Conservation (phyloP, 805 yeast species). For the Ogataea minuta region DNA sequence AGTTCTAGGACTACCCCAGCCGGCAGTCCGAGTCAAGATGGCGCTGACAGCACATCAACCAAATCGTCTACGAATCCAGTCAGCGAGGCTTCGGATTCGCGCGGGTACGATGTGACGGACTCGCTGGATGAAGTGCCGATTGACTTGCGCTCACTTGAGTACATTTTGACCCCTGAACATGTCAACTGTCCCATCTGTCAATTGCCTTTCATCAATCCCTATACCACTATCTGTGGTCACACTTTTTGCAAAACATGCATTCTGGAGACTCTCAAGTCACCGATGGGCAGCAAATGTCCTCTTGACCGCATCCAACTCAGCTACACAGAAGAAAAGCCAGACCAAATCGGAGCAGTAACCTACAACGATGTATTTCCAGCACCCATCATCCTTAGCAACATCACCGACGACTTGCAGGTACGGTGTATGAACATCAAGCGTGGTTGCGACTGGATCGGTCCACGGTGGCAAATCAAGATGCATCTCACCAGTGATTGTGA, state of each 20-base stretch:
- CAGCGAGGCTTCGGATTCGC: no score
- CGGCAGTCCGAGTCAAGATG: no score
- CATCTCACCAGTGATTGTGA: constrained; percentile 46
- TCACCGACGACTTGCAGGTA: constrained; percentile 60
- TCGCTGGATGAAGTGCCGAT: constrained; percentile 14
- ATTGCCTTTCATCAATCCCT: constrained; percentile 58
- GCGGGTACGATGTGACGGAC: constrained; percentile 6
- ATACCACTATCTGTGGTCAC: constrained; percentile 66
- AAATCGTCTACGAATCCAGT: no score
- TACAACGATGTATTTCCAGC: constrained; percentile 43
- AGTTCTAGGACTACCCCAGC: neutral
- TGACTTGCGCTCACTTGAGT: constrained; percentile 28
- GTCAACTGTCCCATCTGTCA: constrained; percentile 64
- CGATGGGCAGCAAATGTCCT: constrained; percentile 49
- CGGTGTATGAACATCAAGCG: constrained; percentile 48
- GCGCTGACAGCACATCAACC: no score
- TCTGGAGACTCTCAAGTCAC: constrained; percentile 41
- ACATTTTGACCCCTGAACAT: constrained; percentile 31
- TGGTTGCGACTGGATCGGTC: constrained; percentile 58
- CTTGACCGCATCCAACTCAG: constrained; percentile 53
- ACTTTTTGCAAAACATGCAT: constrained; percentile 62
- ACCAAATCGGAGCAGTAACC: constrained; percentile 3
- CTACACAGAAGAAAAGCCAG: constrained; percentile 17
- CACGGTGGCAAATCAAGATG: constrained; percentile 54
- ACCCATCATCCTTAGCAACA: constrained; percentile 56